Evolutionary conservation across 768 basidiomycete genomes (phyloP), one percentile per base, ranked within the genome.

Genomic region (Tulasnella sp.): DNA sequence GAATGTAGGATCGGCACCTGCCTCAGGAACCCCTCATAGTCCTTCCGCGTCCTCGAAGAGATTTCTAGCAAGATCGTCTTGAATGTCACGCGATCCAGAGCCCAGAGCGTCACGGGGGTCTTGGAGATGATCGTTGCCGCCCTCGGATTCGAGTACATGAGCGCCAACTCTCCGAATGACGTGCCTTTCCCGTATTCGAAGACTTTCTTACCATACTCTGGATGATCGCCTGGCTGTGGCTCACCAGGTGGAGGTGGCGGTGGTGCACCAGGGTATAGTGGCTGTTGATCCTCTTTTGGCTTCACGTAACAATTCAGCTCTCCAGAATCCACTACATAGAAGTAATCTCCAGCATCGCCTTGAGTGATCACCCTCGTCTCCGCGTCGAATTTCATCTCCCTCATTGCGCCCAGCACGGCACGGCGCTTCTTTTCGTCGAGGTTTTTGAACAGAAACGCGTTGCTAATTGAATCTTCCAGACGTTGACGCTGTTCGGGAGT

Each of bases 71-170:
- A 87, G 72, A 99, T 97, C 4, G 92, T 96, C 48, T 96, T 83
- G 84, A 98, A 99, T 2, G 93, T 98, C 66, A 93, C 92, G 59
- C 96, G 86, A 73, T 99, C 96, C 64, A 99, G 77, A 9, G 87
- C 85, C 96, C 96, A 99, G 25, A 97, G 76, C 8, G 85, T 91
- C 24, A 83, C 88, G 1, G 80, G 74, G 59, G 88, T 83, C 46
- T 86, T 80, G 9, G 94, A 83, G 38, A 96, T 73, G 45, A 98
- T 93, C 7, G 91, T 92, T 15, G 96, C 96, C 19, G 92, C 91
- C 30, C 96, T 88, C 42, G 90, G 89, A 64, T 94, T 92, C 31
- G 91, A 92, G 73, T 99, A 94, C 94, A 99, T 97, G 65, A 99
- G 74, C 29, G 96, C 96, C 57, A 99, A 78, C 72, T 99, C 94